Base-by-base conservation (phyloP, 441 rosid species). In the Gossypium schwendimanii region DNA sequence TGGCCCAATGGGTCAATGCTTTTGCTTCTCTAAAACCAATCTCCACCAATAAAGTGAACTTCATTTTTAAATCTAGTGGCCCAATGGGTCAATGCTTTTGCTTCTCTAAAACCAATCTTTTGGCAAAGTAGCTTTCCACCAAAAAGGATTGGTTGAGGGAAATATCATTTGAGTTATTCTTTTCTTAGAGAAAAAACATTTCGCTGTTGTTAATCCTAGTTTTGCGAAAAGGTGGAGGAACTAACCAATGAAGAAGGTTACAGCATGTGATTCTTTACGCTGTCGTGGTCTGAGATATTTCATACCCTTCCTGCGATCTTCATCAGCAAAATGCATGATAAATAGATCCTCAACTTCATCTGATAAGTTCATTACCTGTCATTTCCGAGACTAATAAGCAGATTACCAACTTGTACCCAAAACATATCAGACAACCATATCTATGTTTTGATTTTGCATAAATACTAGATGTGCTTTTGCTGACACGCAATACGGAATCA, bases 331-430 rank as follows among this genome's bases (percentile, higher is more conserved):
- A 85, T 90, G 87, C 83, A 87, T 86, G 76, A 89, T 64, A 78
- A 95, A 95, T 73, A 88, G 82, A 77, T 89, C 87, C 83, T 95
- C 97, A 68, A 93, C 97, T 84, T 93, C 95, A 47, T 95, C 99
- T 12, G 87, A 83, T 79, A 95, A 81, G 52, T 84, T 89, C 76
- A 84, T 78, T 47, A 84, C 97, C 99, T 95, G 97, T 81, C 82
- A 85, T 83, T 80, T 86, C 76, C 50, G 9, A 80, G 70, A 80
- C 74, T 36, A 53, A 60, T 81, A 31, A 81, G 81, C 52, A 60
- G 41, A 31, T 65, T 60, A 53, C 66, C 24, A 59, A 69, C 74
- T 73, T 55, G 66, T 70, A 55, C 62, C 1, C 60, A 24, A 24
- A 63, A 68, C 55, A 57, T 11, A 49, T 70, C 75, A 64, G 84